Base-by-base conservation (phyloP, 2,329 filamentous ascomycete genomes). In the Calcarisporium arbuscula region DNA sequence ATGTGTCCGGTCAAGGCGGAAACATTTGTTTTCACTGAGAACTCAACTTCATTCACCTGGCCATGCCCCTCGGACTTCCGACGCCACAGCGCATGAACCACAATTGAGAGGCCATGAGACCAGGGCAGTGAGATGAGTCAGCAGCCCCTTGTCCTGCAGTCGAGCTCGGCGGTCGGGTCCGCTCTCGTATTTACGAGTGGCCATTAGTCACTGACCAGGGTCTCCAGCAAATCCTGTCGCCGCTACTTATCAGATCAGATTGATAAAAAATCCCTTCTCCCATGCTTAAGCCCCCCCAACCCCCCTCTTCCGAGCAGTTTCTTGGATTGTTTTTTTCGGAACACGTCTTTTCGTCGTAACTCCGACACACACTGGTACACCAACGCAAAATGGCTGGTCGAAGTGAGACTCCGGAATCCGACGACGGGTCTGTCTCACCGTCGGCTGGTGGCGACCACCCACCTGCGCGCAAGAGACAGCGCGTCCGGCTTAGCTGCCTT, bases 401-500 rank as follows among this genome's bases (percentile, higher is more conserved):
- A 51, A 61, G 57, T 49, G 56, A 58, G 45, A 61, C 53, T 46
- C 56, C 59, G 45, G 59, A 62, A 22, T 62, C 59, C 42, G 57
- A 61, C 42, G 46, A 33, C 34, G 54, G 41, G 32, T 49, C 49
- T 33, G 48, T 38, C 41, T 49, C 38, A n/a, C 38, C 40, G 30
- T 30, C 44, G 31, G 44, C 51, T 40, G 51, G 44, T 43, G 49
- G 50, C 36, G 56, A 55, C 44, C 54, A 61, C 31, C 54, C 50
- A 36, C 59, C 59, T 28, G 57, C 72, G 8, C 64, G 74, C 40
- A 79, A 79, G 58, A 61, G 74, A 20, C 74, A 78, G 59, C 65
- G 74, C 23, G 70, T 78, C 29, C 63, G 74, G 12, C 63, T 79
- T 28, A 76, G 72, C 30, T 79, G 74, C 43, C 64, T 78, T 27